Base-by-base conservation (phyloP, 169 alveolate species). In the Eimeria sp. region DNA sequence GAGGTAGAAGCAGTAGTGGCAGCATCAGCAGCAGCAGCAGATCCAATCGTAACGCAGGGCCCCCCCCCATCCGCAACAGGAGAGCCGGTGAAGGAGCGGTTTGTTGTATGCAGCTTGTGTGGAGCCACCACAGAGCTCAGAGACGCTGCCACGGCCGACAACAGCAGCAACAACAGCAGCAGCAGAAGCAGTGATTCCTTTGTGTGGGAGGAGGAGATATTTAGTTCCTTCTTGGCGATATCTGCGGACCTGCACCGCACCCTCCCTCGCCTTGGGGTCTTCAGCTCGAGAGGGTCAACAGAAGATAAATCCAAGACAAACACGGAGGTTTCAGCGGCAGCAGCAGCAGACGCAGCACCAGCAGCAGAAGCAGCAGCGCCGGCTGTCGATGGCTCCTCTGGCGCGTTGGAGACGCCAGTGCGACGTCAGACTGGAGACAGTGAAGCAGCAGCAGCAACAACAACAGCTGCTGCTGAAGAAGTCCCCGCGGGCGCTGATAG, bases 201-300 rank as follows among this genome's bases (percentile, higher is more conserved):
- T 45, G 63, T 49, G 51, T 83, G 76, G 75, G 72, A 83, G 34
- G 91, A 57, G 6, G 91, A 57, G 25, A 54, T 49, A 0, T 58
- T 58, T 51, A 43, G 49, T 49, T 83, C 92, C 14, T 83, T 58
- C 54, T 16, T 58, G 13, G 92, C 92, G 10, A 58, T 58, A 30
- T 83, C 91, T n/a, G 91, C 91, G 20, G 76, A 83, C 58, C 72
- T 83, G 5, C 91, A 83, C 27, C 72, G 72, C 6, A 49, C 75
- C 20, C 75, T 54, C 47, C 91, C 72, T n/a, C 91, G 72, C 1
- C 51, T 54, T 10, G 76, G 75, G 22, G 75, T 83, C 63, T 80
- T 45, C 70, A 80, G 27, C 34, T 43, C 91, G 10, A 11, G 70
- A 22, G 70, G 70, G 45, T 6, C 89, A 3, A 43, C 70, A 16